Evolutionary conservation across 2,329 filamentous ascomycete genomes (phyloP).

Genomic region (Arthroderma sp.): DNA sequence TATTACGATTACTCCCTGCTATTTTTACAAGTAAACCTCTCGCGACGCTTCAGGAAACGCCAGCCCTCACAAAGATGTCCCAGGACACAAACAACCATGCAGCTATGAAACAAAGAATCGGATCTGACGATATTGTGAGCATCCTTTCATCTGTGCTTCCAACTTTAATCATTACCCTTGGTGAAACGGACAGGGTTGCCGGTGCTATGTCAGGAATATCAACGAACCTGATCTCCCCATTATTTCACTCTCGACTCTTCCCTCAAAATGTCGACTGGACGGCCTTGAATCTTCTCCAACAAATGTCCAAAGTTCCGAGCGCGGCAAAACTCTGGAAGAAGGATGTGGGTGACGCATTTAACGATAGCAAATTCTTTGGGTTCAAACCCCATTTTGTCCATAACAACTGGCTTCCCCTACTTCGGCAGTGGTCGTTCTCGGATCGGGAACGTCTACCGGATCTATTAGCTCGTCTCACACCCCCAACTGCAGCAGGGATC

Average conservation of each 20-base stretch:
- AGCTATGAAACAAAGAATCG: slow-evolving; percentile 24
- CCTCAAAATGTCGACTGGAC: slow-evolving; percentile 67
- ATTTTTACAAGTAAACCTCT: slow-evolving; percentile 82
- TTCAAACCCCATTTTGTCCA: slow-evolving; percentile 52
- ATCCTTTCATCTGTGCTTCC: slow-evolving; percentile 70
- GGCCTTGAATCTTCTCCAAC: slow-evolving; percentile 59
- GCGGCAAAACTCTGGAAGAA: slow-evolving; percentile 87
- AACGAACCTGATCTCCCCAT: slow-evolving; percentile 66
- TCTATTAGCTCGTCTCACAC: slow-evolving; percentile 60
- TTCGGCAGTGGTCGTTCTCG: slow-evolving; percentile 69
- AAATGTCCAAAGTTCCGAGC: slow-evolving; percentile 63
- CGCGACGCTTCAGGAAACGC: slow-evolving; percentile 50
- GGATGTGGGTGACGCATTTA: slow-evolving; percentile 82
- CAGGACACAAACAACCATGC: slow-evolving; percentile 22
- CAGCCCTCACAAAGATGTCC: slow-evolving; percentile 26
- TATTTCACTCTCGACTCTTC: slow-evolving; percentile 71
- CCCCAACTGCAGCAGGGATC: slow-evolving; percentile 85
- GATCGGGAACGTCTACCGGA: slow-evolving; percentile 86
- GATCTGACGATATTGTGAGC: slow-evolving; percentile 61
- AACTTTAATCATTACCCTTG: slow-evolving; percentile 66
- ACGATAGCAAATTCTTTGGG: slow-evolving; percentile 75
- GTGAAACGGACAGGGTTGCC: slow-evolving; percentile 72
- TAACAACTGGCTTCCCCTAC: slow-evolving; percentile 65
- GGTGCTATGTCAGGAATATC: slow-evolving; percentile 70
- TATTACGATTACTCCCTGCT: slow-evolving; percentile 76